Evolutionary conservation across 2,329 filamentous ascomycete genomes (phyloP).

Genomic region (Colletotrichum somersetense): DNA sequence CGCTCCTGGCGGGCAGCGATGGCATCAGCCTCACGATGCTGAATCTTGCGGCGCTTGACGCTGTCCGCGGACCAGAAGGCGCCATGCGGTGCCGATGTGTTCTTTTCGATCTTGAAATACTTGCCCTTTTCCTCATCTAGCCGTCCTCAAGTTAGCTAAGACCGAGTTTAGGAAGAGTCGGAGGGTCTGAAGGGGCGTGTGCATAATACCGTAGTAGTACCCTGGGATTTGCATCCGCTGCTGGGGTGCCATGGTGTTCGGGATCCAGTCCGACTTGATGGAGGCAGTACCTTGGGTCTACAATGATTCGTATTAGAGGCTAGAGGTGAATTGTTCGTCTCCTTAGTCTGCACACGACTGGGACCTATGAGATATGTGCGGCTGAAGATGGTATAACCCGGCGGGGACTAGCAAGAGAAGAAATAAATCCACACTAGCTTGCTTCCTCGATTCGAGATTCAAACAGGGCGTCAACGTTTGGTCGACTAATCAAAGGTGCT

Average conservation of each 20-base stretch:
- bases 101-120: constrained; percentile 76
- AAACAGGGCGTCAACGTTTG: constrained; percentile 27
- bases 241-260: constrained; percentile 37
- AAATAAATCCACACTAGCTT: constrained; percentile 3
- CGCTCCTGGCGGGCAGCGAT: constrained; percentile 47
- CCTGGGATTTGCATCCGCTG: constrained; percentile 59
- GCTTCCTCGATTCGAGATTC: constrained; percentile 5
- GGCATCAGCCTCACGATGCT: constrained; percentile 54
- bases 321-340: background rate
- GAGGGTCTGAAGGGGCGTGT: constrained; percentile 7
- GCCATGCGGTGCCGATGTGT: constrained; percentile 63
- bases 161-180: background rate
- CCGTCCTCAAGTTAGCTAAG: constrained; percentile 3
- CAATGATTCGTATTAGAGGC: background rate
- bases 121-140: constrained; percentile 69
- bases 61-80: constrained; percentile 69
- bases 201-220: constrained; percentile 63
- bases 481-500: constrained; percentile 3
- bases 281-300: constrained; percentile 3
- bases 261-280: background rate
- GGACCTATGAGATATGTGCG: background rate
- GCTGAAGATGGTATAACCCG: background rate
- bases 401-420: constrained; percentile 1
- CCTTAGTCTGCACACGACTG: background rate
- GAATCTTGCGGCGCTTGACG: constrained; percentile 67